Base-by-base conservation (phyloP, 2,329 filamentous ascomycete genomes). In the Apiospora aurea region DNA sequence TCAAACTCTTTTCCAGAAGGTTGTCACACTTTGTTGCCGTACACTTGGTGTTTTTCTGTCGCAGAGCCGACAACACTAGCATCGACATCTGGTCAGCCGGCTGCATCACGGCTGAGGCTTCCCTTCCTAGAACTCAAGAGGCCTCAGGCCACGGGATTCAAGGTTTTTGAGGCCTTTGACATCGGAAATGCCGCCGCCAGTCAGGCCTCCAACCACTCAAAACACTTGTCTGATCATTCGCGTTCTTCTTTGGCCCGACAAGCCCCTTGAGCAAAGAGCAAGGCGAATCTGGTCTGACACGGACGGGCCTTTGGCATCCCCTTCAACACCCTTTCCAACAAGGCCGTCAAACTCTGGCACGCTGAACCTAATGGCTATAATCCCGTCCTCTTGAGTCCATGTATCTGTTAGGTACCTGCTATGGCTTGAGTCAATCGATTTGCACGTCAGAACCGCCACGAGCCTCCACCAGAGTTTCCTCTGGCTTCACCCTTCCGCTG, bases 41-140 rank as follows among this genome's bases (percentile, higher is more conserved):
- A 96, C 96, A 0, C 96, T 96, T 0, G n/a, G n/a, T n/a, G n/a
- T n/a, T n/a, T n/a, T n/a, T n/a, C n/a, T n/a, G n/a, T n/a, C n/a
- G n/a, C n/a, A n/a, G n/a, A n/a, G n/a, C n/a, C n/a, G n/a, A n/a
- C n/a, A n/a, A n/a, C n/a, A n/a, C 96, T n/a, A 97, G 94, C 84
- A 98, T 99, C 82, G 96, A 99, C 80, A 98, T 99, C 81, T 99
- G 96, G 96, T 97, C 94, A 8, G 96, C 96, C 7, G 96, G 96
- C 71, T 99, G 96, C 83, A 99, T 99, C 5, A 38, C 34, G 34
- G 34, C 34, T 38, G 34, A 38, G 34, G 5, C 34, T 6, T 38
- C 34, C 6, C 26, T 29, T 29, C 26, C 26, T 29, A 29, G 1
- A 3, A 38, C 34, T 38, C 5, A 5, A 38, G 5, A 38, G 2